phyloP scores from a whole-genome alignment of 192 early-diverging fungal species.

The Rhizoclosmatium sp. region DNA sequence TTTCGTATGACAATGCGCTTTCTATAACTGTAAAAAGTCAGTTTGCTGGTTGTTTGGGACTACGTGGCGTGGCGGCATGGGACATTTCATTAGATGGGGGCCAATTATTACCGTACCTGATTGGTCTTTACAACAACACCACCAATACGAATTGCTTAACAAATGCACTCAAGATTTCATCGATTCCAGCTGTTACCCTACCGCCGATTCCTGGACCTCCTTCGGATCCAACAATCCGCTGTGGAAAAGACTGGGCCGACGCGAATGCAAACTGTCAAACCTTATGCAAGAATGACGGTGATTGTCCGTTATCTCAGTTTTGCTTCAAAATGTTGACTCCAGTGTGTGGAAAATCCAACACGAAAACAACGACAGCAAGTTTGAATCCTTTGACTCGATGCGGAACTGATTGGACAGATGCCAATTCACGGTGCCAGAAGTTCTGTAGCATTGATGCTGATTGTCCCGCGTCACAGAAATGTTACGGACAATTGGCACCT shows the following conservation, averaged over 20 bases:
- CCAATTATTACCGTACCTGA: background rate
- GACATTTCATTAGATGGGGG: conserved; percentile 3
- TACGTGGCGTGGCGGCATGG: conserved; percentile 31
- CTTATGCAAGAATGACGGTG: background rate
- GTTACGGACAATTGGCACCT: background rate
- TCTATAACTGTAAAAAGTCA: conserved; percentile 65
- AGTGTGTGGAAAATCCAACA: background rate
- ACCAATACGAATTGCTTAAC: background rate
- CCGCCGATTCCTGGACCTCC: background rate
- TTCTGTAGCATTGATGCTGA: background rate
- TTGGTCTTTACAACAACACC: background rate
- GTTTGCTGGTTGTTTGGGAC: conserved; percentile 60
- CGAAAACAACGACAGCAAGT: no score
- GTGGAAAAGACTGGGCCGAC: background rate
- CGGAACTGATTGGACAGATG: background rate
- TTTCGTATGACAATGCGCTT: conserved; percentile 75
- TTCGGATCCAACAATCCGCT: background rate
- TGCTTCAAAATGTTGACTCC: background rate
- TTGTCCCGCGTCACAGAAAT: background rate
- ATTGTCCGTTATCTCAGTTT: background rate
- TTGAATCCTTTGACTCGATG: background rate
- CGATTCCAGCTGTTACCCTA: background rate
- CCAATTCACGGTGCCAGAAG: background rate
- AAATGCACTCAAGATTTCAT: background rate
- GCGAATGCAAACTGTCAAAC: background rate